Evolutionary conservation across 2,329 filamentous ascomycete species (phyloP).

Genomic region (Sporothrix euskadiensis): DNA sequence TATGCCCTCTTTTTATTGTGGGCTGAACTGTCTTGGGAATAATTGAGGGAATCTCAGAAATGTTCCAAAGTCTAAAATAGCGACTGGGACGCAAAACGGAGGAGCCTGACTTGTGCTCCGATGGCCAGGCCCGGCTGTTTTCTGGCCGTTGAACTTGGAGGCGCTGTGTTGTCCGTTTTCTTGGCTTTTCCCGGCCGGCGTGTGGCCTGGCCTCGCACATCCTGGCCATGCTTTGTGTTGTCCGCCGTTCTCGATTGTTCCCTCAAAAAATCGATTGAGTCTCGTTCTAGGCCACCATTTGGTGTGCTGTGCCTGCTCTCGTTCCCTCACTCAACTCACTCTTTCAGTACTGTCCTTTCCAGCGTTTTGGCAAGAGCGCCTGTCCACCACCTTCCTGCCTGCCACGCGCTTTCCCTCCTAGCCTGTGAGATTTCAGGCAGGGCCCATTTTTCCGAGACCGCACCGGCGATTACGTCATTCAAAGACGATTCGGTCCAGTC

Average conservation of each 20-base stretch:
- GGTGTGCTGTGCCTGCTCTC: background rate
- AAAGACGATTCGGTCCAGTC: constrained; percentile 7
- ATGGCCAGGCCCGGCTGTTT: background rate
- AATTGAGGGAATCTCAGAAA: background rate
- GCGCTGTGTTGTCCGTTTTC: background rate
- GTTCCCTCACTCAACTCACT: background rate
- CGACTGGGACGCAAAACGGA: constrained; percentile 11
- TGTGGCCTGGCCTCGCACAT: background rate
- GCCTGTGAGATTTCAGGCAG: background rate
- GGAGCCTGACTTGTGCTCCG: background rate
- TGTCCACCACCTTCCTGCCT: background rate
- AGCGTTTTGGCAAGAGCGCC: background rate
- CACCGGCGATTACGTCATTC: constrained; percentile 26
- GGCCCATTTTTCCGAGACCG: background rate
- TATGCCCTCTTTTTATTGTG: constrained; percentile 6
- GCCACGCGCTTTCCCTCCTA: background rate
- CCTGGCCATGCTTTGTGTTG: background rate
- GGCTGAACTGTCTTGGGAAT: background rate
- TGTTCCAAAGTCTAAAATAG: background rate
- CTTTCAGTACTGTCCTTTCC: background rate
- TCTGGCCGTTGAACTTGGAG: background rate
- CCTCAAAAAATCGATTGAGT: constrained; percentile 9
- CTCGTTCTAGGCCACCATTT: background rate
- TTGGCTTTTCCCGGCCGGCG: constrained; percentile 4
- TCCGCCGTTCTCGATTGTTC: background rate